Evolutionary conservation across 371 early-diverging fungal genomes (phyloP).

Genomic region (Mortierella sp.): DNA sequence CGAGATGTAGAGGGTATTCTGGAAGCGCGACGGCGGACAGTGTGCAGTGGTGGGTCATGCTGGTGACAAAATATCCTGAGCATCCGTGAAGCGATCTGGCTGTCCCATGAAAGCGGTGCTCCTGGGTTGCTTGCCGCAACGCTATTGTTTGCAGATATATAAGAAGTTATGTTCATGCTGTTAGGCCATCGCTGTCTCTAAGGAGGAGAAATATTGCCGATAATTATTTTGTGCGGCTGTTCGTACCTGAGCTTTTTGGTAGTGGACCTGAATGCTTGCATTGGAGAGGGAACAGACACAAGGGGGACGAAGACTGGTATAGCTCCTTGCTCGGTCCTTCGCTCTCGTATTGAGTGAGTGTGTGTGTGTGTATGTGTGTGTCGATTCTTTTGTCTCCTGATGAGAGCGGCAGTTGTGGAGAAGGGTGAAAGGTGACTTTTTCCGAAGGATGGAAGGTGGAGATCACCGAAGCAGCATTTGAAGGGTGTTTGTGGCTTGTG

Average conservation of each 20-base stretch:
- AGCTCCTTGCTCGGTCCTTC: background rate
- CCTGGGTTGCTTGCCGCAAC: constrained; percentile 18
- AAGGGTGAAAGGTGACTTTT: background rate
- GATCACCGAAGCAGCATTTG: background rate
- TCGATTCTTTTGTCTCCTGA: background rate
- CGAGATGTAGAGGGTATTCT: constrained; percentile 10
- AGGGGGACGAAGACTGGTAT: background rate
- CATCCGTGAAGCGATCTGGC: constrained; percentile 34
- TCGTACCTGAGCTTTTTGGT: constrained; percentile 6
- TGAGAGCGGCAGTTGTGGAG: background rate
- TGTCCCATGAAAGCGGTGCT: constrained; percentile 35
- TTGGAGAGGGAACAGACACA: background rate
- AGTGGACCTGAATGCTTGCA: constrained; percentile 36
- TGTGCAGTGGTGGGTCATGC: constrained; percentile 2
- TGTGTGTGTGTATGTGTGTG: background rate
- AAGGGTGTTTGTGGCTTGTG: background rate
- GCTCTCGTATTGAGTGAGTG: background rate
- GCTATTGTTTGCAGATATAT: background rate
- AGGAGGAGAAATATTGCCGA: background rate
- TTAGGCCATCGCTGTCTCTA: background rate
- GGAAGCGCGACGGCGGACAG: constrained; percentile 4
- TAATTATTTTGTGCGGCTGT: background rate
- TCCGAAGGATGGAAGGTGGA: background rate
- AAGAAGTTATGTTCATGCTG: too few species aligned
- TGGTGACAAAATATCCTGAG: constrained; percentile 30